Evolutionary conservation across 1,284 basidiomycete genomes (phyloP), one percentile per base, ranked within the genome.

Genomic region (Naganishia sp.): DNA sequence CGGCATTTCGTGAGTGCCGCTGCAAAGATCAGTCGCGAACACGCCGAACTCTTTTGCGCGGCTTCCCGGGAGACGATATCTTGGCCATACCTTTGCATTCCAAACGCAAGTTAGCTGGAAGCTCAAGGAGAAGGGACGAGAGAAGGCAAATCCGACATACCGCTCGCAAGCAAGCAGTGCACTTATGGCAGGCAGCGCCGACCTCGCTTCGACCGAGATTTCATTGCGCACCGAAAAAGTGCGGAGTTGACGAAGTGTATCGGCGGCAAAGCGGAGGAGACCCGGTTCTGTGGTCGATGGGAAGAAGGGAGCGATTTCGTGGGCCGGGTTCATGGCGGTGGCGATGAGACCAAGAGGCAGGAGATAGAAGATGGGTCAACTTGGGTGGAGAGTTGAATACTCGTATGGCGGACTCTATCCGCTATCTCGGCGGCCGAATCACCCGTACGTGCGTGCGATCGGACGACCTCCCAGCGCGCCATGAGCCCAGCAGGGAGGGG

Each of bases 161-260:
- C 70, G 72, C 69, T 80, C 78, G 55, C 77, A 79, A 1, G 72
- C 78, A 18, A 80, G 59, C 44, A 80, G 63, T 0, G 77, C 78
- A n/a, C 73, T 68, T 7, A 79, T 74, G 33, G 76, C 77, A 5
- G 75, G 74, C 49, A 80, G 69, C 23, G 78, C 78, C 0, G 76
- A 69, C 33, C 74, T 63, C 63, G 36, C 36, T 9, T 39, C 36
- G 7, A 3, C 6, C 9, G 75, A 72, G 63, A 76, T 76, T 6
- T 76, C 76, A 57, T 72, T 75, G 0, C 75, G 74, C 9, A 70
- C 75, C 0, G 77, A 77, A 10, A 75, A 68, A 39, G 71, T 67
- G 53, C 77, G 70, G 0, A 79, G 70, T 7, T 75, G 76, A 21
- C 72, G 71, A 9, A 79, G 71, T 49, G 78, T 74, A 46, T 71